A percentile compares a stretch with the other conserved stretches of the same genome.
Conservation (phyloP, 495 filamentous ascomycete species). For the Penicillium canariense region DNA sequence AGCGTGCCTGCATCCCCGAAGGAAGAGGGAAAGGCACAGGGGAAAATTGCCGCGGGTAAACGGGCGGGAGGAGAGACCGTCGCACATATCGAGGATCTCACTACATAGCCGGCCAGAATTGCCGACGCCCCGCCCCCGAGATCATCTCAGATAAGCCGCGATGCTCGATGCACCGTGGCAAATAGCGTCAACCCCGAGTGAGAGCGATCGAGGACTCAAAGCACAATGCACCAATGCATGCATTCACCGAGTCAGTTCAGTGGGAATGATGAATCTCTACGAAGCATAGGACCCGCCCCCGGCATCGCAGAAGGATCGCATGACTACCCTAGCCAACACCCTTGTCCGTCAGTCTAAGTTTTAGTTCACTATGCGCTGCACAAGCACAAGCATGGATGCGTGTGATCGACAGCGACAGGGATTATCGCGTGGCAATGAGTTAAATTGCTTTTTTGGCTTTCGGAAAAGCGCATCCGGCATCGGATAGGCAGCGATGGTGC, state of each 20-base stretch:
- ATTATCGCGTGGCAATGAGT: background rate
- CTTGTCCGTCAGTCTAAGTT: background rate
- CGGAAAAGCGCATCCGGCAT: background rate
- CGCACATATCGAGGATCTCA: background rate
- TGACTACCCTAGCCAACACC: background rate
- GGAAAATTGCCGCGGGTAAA: too few relatives aligned
- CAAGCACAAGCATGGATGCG: background rate
- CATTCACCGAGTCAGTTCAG: too few relatives aligned
- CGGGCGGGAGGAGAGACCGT: too few relatives aligned
- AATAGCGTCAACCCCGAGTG: slow-evolving; percentile 6
- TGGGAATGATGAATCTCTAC: background rate
- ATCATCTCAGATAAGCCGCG: background rate
- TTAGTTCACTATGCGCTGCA: too few relatives aligned
- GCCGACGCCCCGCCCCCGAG: background rate
- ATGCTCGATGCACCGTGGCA: slow-evolving; percentile 1
- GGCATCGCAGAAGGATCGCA: too few relatives aligned
- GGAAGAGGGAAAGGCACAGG: too few relatives aligned
- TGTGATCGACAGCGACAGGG: background rate
- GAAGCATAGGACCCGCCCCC: too few relatives aligned
- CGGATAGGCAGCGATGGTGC: background rate
- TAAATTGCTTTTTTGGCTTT: background rate
- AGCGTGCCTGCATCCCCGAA: too few relatives aligned
- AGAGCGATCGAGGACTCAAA: background rate
- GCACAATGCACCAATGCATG: background rate
- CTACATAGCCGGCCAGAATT: background rate